Evolutionary conservation across 495 filamentous ascomycete genomes (phyloP).

Genomic region (Lepidopterella palustris): DNA sequence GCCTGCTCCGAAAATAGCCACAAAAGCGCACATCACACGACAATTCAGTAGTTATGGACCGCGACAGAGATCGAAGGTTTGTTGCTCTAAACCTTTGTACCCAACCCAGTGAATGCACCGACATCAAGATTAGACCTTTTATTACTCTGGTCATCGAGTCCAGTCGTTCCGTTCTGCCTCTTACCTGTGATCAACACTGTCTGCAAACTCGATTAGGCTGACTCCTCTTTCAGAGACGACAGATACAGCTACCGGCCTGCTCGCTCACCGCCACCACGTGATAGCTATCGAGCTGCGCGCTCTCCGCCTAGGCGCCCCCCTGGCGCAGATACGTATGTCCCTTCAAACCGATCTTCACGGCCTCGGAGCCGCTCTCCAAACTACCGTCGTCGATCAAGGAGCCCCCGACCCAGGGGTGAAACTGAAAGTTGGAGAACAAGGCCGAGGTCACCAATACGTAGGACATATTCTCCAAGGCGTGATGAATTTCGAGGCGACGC

Average conservation of each 20-base stretch:
- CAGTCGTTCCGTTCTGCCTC: too few species aligned
- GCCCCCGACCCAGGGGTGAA: conserved; percentile 29
- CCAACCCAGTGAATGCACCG: background rate
- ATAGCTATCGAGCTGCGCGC: conserved; percentile 37
- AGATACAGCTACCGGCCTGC: conserved; percentile 26
- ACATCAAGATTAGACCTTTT: background rate
- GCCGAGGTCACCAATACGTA: conserved; percentile 36
- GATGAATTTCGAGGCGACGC: conserved; percentile 27
- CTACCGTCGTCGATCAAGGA: conserved; percentile 35
- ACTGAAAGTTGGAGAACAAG: conserved; percentile 29
- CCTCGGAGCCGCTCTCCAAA: conserved; percentile 34
- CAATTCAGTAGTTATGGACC: conserved; percentile 16
- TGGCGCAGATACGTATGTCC: conserved; percentile 38
- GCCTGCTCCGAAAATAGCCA: too few species aligned
- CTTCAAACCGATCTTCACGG: conserved; percentile 25
- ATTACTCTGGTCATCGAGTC: too few species aligned
- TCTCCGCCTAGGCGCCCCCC: conserved; percentile 24
- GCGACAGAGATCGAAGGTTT: conserved; percentile 29
- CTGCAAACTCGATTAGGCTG: background rate
- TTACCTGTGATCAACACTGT: background rate
- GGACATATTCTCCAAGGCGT: conserved; percentile 30
- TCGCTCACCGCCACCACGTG: conserved; percentile 25
- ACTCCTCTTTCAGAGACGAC: conserved; percentile 17
- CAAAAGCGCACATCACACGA: too few species aligned
- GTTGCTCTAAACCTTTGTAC: conserved; percentile 2